These are phyloP conservation scores for Dictyostelium citrinum DNA, from an alignment of 78 protist genomes.

Conservation along the genomic window DNA sequence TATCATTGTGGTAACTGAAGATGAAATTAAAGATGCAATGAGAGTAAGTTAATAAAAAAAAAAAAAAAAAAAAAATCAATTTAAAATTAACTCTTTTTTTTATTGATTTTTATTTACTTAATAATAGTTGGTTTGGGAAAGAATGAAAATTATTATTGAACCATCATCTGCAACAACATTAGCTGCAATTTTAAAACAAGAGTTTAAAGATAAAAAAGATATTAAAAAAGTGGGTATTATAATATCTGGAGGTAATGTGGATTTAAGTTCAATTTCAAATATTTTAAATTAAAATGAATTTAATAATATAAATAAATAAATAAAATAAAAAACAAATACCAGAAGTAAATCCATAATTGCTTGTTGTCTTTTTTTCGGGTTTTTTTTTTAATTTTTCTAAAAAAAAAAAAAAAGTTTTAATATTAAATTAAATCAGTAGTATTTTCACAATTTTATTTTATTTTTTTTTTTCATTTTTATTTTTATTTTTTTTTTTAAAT, in stretches of 20 bases:
- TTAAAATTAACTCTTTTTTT: neutral
- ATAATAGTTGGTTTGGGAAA: conserved; percentile 82
- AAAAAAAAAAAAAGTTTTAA: too few relatives aligned
- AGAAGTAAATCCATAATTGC: neutral
- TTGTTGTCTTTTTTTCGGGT: neutral
- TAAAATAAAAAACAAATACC: neutral
- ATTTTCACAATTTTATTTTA: neutral
- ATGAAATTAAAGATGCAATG: conserved; percentile 84
- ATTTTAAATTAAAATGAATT: neutral
- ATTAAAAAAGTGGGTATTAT: conserved; percentile 26
- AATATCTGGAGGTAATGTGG: conserved; percentile 24
- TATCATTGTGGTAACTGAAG: conserved; percentile 81
- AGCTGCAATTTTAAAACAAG: conserved; percentile 68
- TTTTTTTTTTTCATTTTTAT: neutral
- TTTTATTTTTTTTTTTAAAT: too few relatives aligned
- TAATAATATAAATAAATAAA: neutral
- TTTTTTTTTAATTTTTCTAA: neutral
- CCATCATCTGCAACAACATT: conserved; percentile 85
- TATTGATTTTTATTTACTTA: too few relatives aligned
- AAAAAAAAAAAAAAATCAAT: neutral
- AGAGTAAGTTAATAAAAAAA: neutral
- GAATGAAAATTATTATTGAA: conserved; percentile 90
- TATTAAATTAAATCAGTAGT: neutral
- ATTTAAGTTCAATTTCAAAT: neutral
- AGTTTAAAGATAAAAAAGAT: neutral